Evolutionary conservation across 208 protist genomes (phyloP).

Genomic region (Acanthamoeba royreba): DNA sequence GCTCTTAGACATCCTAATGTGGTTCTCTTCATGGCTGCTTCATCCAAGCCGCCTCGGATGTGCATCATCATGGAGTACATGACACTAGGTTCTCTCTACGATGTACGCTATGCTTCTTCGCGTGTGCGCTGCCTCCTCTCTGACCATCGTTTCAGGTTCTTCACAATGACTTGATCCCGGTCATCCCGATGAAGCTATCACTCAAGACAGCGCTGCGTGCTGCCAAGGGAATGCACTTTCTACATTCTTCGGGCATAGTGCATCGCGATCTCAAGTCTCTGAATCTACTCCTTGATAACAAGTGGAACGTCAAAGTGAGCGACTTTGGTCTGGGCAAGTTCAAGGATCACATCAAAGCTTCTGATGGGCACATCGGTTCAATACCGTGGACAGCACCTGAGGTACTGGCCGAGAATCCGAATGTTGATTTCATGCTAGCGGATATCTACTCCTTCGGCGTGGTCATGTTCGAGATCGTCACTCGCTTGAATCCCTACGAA

Average conservation of each 20-base stretch:
- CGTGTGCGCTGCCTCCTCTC: background rate
- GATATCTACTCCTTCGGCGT: background rate
- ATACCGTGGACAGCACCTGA: slow-evolving; percentile 31
- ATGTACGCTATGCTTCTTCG: background rate
- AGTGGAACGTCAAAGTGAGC: slow-evolving; percentile 27
- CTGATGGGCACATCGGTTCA: background rate
- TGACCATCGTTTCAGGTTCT: background rate
- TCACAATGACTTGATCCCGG: background rate
- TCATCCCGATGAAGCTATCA: background rate
- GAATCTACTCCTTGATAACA: background rate
- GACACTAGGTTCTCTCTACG: background rate
- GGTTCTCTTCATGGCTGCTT: slow-evolving; percentile 28
- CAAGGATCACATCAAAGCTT: background rate
- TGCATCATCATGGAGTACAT: slow-evolving; percentile 45
- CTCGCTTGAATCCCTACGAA: background rate
- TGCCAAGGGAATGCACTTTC: slow-evolving; percentile 24
- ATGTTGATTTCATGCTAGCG: background rate
- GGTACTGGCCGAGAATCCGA: background rate
- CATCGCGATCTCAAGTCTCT: slow-evolving; percentile 7
- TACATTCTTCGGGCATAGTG: background rate
- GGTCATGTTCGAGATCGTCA: background rate
- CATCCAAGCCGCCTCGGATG: background rate
- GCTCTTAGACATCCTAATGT: background rate
- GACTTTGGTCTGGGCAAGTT: slow-evolving; percentile 32
- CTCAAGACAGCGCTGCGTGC: slow-evolving; percentile 7